These are phyloP conservation scores for Cucurbita ficifolia DNA, from an alignment of 306 rosid species.

Conservation along the genomic window DNA sequence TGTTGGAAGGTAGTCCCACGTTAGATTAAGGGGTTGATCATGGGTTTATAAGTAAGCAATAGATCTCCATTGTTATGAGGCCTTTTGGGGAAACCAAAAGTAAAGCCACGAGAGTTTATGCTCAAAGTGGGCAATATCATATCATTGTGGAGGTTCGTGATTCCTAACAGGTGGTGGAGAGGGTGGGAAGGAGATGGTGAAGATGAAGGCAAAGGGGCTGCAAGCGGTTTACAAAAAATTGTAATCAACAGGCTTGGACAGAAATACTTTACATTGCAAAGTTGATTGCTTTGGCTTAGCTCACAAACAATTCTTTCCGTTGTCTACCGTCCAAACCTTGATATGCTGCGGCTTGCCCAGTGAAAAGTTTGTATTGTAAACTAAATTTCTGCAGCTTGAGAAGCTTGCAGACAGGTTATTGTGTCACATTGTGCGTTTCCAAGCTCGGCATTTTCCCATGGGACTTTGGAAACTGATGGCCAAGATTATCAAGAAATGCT, in stretches of 20 bases:
- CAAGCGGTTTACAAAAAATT: conserved; percentile 15
- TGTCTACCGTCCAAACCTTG: conserved; percentile 7
- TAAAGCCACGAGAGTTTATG: too few relatives aligned
- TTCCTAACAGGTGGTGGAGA: too few relatives aligned
- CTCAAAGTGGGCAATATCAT: too few relatives aligned
- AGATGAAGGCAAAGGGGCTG: background rate
- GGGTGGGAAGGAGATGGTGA: too few relatives aligned
- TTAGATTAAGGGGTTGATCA: too few relatives aligned
- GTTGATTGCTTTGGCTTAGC: conserved; percentile 18
- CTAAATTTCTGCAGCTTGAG: conserved; percentile 18
- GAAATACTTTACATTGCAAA: conserved; percentile 12
- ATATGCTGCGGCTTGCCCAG: conserved; percentile 14
- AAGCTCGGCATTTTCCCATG: conserved; percentile 32
- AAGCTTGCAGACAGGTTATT: conserved; percentile 28
- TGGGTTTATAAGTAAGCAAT: too few relatives aligned
- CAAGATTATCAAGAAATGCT: conserved; percentile 32
- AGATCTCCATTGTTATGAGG: too few relatives aligned
- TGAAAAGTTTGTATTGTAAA: conserved; percentile 18
- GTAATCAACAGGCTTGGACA: conserved; percentile 11
- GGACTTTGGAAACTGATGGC: conserved; percentile 36
- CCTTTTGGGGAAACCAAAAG: too few relatives aligned
- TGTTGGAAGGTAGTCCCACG: too few relatives aligned
- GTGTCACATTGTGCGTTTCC: conserved; percentile 49
- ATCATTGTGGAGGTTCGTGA: too few relatives aligned
- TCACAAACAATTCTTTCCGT: conserved; percentile 16